phyloP scores from a whole-genome alignment of 179 eudicot species.

The Amaranthus tricolor region DNA sequence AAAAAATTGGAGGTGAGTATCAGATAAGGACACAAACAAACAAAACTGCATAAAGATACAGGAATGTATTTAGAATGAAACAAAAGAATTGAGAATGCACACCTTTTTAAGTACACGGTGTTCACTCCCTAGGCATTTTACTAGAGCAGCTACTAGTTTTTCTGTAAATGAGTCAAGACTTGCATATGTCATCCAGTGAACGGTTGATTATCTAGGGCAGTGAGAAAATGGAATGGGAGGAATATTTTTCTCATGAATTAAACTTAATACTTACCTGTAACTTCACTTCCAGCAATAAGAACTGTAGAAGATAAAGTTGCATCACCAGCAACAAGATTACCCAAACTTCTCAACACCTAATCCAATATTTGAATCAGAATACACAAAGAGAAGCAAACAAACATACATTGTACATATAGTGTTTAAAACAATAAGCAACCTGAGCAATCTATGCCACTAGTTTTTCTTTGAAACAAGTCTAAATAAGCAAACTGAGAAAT shows the following conservation, averaged over 20 bases:
- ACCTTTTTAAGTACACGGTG: slow-evolving; percentile 97
- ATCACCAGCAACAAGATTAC: slow-evolving; percentile 95
- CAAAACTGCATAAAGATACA: neutral
- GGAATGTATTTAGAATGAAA: neutral
- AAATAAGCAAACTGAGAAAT: no score
- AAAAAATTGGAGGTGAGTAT: neutral
- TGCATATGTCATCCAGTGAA: slow-evolving; percentile 4
- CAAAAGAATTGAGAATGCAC: neutral
- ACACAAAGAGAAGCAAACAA: neutral
- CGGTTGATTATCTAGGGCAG: neutral
- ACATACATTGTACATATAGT: neutral
- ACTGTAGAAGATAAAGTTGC: slow-evolving; percentile 47
- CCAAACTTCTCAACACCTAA: slow-evolving; percentile 86
- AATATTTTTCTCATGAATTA: neutral
- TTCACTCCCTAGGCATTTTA: slow-evolving; percentile 80
- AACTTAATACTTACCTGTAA: slow-evolving; percentile 58
- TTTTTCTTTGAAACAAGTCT: neutral
- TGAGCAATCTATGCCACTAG: neutral
- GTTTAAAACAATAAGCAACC: neutral
- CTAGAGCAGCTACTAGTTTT: slow-evolving; percentile 56
- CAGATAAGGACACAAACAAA: neutral
- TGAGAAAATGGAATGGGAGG: neutral
- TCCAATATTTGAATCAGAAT: slow-evolving; percentile 8
- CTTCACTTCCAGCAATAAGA: slow-evolving; percentile 61
- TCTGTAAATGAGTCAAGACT: slow-evolving; percentile 36